These are phyloP conservation scores for Leucogyrophana mollusca DNA, from an alignment of 768 basidiomycete species.

Conservation along the genomic window DNA sequence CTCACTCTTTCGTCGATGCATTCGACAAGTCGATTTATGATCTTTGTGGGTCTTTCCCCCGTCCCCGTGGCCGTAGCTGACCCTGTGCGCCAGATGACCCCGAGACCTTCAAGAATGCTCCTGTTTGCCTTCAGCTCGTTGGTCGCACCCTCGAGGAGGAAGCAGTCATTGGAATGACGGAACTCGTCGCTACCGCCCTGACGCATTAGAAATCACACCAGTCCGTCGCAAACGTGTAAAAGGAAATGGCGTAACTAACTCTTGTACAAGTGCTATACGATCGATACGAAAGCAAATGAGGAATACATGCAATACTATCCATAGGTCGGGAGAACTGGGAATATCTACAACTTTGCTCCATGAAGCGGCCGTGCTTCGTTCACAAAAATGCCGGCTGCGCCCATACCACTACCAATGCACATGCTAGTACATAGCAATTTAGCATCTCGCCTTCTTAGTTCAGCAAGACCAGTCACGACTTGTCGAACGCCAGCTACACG, in stretches of 20 bases:
- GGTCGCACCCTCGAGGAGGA: constrained; percentile 76
- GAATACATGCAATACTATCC: too few species aligned
- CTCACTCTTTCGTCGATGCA: constrained; percentile 45
- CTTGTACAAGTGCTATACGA: constrained; percentile 2
- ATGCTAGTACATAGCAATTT: constrained; percentile 79
- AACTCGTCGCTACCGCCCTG: constrained; percentile 59
- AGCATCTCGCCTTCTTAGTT: constrained; percentile 68
- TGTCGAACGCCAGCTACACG: constrained; percentile 77
- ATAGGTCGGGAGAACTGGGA: too few species aligned
- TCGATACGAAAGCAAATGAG: too few species aligned
- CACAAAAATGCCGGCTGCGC: constrained; percentile 77
- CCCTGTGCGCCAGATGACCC: constrained; percentile 49
- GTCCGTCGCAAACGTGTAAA: not conserved
- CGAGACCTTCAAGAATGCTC: constrained; percentile 51
- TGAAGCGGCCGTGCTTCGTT: constrained; percentile 48
- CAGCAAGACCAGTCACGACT: constrained; percentile 83
- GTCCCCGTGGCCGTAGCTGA: not conserved
- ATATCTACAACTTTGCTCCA: constrained; percentile 24
- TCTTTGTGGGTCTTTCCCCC: constrained; percentile 43
- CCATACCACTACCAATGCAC: constrained; percentile 88
- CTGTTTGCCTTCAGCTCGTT: constrained; percentile 64
- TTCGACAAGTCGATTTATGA: constrained; percentile 51
- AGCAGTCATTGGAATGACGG: constrained; percentile 65
- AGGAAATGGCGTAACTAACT: not conserved
- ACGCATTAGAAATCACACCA: constrained; percentile 21